A percentile compares a stretch with the other conserved stretches of the same genome.
Conservation (phyloP, 2,329 filamentous ascomycete species). For the Paracorniculantispora psalliotae region DNA sequence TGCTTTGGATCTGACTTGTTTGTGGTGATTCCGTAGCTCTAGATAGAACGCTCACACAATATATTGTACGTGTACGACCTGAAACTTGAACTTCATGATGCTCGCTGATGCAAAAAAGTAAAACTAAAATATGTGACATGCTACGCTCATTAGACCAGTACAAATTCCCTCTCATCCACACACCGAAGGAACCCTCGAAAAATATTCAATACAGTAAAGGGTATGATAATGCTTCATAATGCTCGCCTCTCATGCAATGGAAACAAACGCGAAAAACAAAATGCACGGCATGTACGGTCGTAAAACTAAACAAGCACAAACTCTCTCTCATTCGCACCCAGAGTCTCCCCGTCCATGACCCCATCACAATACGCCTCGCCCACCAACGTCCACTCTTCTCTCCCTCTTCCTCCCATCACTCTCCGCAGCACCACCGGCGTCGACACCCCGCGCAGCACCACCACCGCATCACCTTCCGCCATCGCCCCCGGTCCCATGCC, state of each 20-base stretch:
- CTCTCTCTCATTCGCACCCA: slow-evolving; percentile 11
- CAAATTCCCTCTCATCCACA: too few species aligned
- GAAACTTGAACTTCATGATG: too few species aligned
- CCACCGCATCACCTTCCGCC: slow-evolving; percentile 22
- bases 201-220: too few species aligned
- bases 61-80: too few species aligned
- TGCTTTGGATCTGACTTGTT: not conserved
- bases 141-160: too few species aligned
- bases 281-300: not conserved
- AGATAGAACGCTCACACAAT: not conserved
- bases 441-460: slow-evolving; percentile 25
- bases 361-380: slow-evolving; percentile 31
- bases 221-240: too few species aligned
- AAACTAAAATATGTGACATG: not conserved
- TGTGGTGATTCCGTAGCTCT: not conserved
- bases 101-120: not conserved
- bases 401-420: not conserved
- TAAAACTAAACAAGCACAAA: slow-evolving; percentile 1
- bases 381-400: slow-evolving; percentile 24
- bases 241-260: too few species aligned
- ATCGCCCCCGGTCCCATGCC: slow-evolving; percentile 25
- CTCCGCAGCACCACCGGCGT: slow-evolving; percentile 24
- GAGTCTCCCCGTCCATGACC: slow-evolving; percentile 28
- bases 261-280: too few species aligned
- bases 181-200: too few species aligned